Base-by-base conservation (phyloP, 192 early-diverging fungal species). In the Ramicandelaber brevisporus region DNA sequence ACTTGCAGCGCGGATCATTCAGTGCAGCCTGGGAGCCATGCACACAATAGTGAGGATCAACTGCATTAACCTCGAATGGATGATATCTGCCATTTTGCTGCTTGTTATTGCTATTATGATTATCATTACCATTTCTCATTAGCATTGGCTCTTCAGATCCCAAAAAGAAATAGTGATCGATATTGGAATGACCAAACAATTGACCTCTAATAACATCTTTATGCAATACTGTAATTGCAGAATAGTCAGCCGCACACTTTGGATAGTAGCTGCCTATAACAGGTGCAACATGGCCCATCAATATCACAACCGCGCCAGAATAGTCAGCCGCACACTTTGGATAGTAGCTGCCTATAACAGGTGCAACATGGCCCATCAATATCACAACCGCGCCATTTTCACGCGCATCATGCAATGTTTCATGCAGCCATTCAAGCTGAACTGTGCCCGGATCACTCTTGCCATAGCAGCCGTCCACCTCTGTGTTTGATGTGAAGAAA, bases 161-260 rank as follows among this genome's bases (percentile, higher is more conserved):
- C 6, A 72, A 48, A 34, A 72, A 63, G 18, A 57, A 51, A 40
- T 62, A 72, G 18, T 61, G 55, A 33, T 80, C 73, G 37, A 70
- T 63, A 33, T 80, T 80, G 40, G 60, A 57, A 36, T 80, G 76
- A 3, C 76, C 76, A 33, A 57, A 80, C 26, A 70, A 38, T 49
- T 80, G 73, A 10, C 69, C 71, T 5, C 50, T 32, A 27, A 70
- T 62, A 4, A 65, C 39, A 24, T 65, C 61, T 18, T 46, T 36
- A 34, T 24, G n/a, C n/a, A n/a, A n/a, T n/a, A n/a, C n/a, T n/a
- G n/a, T n/a, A n/a, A n/a, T 15, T 40, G 44, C 19, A 53, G 23
- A 2, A 32, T 5, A 2, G 40, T 31, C 20, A 34, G 27, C 5
- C 18, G n/a, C 11, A 1, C 20, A 8, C 0, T 27, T 14, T 10